Conservation (phyloP, 306 rosid species). For the Cucumis melo region DNA sequence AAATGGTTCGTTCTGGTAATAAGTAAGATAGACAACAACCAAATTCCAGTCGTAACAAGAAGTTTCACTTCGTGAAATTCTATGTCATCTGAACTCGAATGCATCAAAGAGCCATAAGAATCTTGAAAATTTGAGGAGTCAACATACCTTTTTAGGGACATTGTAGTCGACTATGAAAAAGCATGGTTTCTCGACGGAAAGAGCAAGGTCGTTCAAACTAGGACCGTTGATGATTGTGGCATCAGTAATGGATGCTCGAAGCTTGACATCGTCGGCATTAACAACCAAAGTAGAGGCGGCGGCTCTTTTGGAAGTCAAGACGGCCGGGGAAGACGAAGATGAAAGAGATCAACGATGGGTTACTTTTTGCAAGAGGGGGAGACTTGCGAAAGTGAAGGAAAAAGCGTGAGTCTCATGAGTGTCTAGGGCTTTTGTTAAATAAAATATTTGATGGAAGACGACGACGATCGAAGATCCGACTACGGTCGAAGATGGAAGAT, state of each 20-base stretch:
- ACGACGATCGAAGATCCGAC: too few species aligned
- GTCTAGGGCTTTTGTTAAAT: too few species aligned
- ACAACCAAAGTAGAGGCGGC: slow-evolving; percentile 43
- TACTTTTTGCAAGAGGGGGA: too few species aligned
- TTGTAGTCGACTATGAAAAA: slow-evolving; percentile 66
- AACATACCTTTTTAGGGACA: slow-evolving; percentile 60
- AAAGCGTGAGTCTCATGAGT: too few species aligned
- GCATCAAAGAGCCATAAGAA: background rate
- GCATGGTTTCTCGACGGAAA: slow-evolving; percentile 84
- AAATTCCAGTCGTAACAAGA: background rate
- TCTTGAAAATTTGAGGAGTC: background rate
- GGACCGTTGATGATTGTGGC: slow-evolving; percentile 69
- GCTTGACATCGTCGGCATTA: slow-evolving; percentile 58
- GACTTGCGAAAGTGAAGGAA: too few species aligned
- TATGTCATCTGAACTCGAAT: background rate
- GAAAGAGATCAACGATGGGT: too few species aligned
- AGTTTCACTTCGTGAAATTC: background rate
- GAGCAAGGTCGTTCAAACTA: slow-evolving; percentile 46
- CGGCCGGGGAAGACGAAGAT: too few species aligned
- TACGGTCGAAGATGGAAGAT: too few species aligned
- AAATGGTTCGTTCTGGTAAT: background rate
- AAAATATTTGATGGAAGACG: too few species aligned
- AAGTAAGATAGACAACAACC: background rate
- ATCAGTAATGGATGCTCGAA: slow-evolving; percentile 67
- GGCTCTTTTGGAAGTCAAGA: slow-evolving; percentile 40